These are phyloP conservation scores for Mycena capillaripes DNA, from an alignment of 768 basidiomycete genomes.

Conservation along the genomic window DNA sequence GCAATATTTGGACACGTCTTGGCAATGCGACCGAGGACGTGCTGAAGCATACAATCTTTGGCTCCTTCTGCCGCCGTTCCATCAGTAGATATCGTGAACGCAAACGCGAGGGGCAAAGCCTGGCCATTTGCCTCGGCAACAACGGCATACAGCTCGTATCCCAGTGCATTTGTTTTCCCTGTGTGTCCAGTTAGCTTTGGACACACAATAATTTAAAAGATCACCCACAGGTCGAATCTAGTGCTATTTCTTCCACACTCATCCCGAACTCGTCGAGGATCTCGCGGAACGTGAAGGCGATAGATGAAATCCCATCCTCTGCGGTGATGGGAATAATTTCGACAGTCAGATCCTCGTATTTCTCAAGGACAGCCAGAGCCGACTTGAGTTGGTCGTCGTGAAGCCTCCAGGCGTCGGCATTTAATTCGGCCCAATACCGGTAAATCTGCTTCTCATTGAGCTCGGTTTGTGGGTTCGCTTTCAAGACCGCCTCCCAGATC, in stretches of 20 bases:
- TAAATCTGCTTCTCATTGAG: conserved; percentile 10
- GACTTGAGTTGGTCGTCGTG: conserved; percentile 17
- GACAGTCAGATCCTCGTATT: background rate
- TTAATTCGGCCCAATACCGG: background rate
- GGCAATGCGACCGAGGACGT: background rate
- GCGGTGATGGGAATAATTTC: background rate
- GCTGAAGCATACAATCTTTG: background rate
- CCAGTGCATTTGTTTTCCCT: conserved; percentile 3
- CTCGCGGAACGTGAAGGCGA: background rate
- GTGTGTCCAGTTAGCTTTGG: background rate
- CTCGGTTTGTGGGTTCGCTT: background rate
- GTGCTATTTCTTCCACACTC: background rate
- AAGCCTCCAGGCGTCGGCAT: background rate
- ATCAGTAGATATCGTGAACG: background rate
- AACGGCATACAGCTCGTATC: background rate
- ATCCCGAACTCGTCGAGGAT: background rate
- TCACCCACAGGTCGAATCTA: conserved; percentile 6
- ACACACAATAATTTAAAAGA: background rate
- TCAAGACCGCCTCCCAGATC: background rate
- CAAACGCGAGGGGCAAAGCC: background rate
- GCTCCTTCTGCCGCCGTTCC: background rate
- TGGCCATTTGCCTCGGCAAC: background rate
- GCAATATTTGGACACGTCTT: conserved; percentile 27
- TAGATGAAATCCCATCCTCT: background rate
- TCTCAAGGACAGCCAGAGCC: background rate